Evolutionary conservation across 2,329 filamentous ascomycete genomes (phyloP).

Genomic region (Epichloe festucae): DNA sequence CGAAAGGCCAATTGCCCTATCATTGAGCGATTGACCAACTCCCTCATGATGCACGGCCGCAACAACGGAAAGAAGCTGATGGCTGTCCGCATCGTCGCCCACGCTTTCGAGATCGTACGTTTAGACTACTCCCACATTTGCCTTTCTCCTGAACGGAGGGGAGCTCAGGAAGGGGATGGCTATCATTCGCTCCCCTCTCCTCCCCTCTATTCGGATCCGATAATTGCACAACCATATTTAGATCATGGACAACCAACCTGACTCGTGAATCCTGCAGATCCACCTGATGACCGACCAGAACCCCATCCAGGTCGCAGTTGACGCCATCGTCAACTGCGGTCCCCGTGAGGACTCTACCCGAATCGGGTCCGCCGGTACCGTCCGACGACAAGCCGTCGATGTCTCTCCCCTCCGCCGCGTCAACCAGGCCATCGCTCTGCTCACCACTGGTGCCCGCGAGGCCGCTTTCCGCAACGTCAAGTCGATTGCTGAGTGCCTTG

Average conservation of each 20-base stretch:
- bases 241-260: slow-evolving; percentile 9
- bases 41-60: slow-evolving; percentile 99
- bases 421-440: slow-evolving; percentile 98
- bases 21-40: slow-evolving; percentile 99
- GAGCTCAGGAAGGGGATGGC: no score
- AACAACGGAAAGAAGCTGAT: slow-evolving; percentile 99
- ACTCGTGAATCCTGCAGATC: slow-evolving; percentile 46
- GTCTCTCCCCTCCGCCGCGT: slow-evolving; percentile 97
- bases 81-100: slow-evolving; percentile 97
- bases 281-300: slow-evolving; percentile 99
- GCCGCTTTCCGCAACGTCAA: slow-evolving; percentile 99
- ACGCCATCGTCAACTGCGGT: slow-evolving; percentile 99
- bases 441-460: slow-evolving; percentile 98
- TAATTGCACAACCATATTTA: neutral
- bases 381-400: slow-evolving; percentile 99
- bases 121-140: neutral
- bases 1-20: slow-evolving; percentile 99
- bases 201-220: no score
- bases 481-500: slow-evolving; percentile 98
- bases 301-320: slow-evolving; percentile 98
- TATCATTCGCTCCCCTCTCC: no score
- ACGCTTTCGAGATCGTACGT: slow-evolving; percentile 98
- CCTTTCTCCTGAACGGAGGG: no score
- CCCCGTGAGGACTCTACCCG: slow-evolving; percentile 99
- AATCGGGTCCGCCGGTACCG: slow-evolving; percentile 98